Evolutionary conservation across 345 rosid genomes (phyloP).

Genomic region (Reutealis trisperma): DNA sequence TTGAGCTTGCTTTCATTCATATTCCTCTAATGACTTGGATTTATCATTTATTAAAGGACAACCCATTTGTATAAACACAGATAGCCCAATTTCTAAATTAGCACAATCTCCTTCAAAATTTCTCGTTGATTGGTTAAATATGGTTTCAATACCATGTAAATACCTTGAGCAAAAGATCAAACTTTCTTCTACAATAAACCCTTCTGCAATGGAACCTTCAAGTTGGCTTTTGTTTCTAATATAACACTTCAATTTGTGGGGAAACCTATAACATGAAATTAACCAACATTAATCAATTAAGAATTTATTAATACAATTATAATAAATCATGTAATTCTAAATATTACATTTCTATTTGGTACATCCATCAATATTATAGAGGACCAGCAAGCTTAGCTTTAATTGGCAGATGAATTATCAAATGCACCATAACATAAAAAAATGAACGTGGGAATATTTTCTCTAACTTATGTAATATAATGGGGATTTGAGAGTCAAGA

Average conservation of each 20-base stretch:
- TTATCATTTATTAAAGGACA: too few species aligned
- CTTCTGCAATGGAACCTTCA: not conserved
- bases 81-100: too few species aligned
- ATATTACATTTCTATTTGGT: not conserved
- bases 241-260: not conserved
- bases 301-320: too few species aligned
- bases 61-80: too few species aligned
- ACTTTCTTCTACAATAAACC: not conserved
- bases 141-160: too few species aligned
- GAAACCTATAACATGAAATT: not conserved
- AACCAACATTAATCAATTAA: too few species aligned
- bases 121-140: too few species aligned
- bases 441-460: not conserved
- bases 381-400: not conserved
- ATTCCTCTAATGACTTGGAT: too few species aligned
- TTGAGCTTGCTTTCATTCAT: too few species aligned
- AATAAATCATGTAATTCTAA: too few species aligned
- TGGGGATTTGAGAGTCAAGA: not conserved
- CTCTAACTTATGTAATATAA: not conserved
- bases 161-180: not conserved
- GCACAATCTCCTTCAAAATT: too few species aligned
- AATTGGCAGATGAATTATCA: not conserved
- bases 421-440: conserved; percentile 1
- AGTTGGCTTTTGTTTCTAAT: not conserved
- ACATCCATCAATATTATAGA: not conserved